Base-by-base conservation (phyloP, 2,329 filamentous ascomycete genomes). In the Massarina eburnea region DNA sequence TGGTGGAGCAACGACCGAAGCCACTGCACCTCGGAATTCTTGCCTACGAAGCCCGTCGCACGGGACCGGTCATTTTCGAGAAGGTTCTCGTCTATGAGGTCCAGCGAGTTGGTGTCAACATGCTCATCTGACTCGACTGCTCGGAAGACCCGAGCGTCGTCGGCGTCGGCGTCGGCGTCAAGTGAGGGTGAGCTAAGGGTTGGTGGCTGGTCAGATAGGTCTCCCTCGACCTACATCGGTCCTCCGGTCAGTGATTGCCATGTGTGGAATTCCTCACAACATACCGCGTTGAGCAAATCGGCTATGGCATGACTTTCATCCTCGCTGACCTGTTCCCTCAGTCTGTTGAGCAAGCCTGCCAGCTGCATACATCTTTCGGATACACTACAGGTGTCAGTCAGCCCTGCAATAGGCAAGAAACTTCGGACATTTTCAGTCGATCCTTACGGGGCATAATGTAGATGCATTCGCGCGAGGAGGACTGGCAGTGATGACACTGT, bases 391-490 rank as follows among this genome's bases (percentile, higher is more conserved):
- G 24, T 14, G 45, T 64, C 39, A 65, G 54, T 26, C 8, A 8
- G 19, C 15, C 17, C 2, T 42, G 27, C 38, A 38, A n/a, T 18
- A 19, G 14, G 3, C 17, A 34, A 35, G 18, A 20, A 3, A 3
- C 18, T 17, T 40, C 61, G 48, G 46, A 71, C 66, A 64, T 62
- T 42, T 68, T 72, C 37, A 68, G 41, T n/a, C 58, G 57, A 41
- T 73, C 70, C 43, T 68, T 63, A 15, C 70, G 66, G 8, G 67
- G 64, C 53, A 71, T 56, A 21, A 66, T 62, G 54, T 73, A 73
- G 17, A 67, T 54, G 46, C 71, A 73, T n/a, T 62, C 57, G 37
- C 64, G 61, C 27, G 48, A 55, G 8, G 57, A 58, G 21, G 59
- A 54, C 37, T 60, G 57, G 52, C 71, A 73, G 33, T 71, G 68